Base-by-base conservation (phyloP, 805 yeast genomes). In the Yamadazyma ubonensis region DNA sequence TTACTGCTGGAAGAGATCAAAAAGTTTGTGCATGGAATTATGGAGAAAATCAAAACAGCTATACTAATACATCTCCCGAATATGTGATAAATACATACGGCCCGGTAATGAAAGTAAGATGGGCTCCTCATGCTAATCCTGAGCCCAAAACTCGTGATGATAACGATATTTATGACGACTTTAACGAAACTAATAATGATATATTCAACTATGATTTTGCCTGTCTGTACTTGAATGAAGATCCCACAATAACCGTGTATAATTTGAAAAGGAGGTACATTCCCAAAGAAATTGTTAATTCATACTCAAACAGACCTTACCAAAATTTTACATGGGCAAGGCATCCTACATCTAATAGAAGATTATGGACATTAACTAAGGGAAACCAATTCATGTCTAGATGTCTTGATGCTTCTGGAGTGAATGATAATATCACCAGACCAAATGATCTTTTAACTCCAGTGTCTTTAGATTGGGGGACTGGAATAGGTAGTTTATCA, bases 1-100 rank as follows among this genome's bases (percentile, higher is more conserved):
- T 83, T 4, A 86, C 96, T 15, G 97, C 97, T 11, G 99, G 99
- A 6, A 73, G 97, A 52, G 99, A 93, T 61, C 83, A 84, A 38
- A 82, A 81, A 49, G 70, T 85, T 25, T 87, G 85, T 45, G 79
- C 85, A 3, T 87, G 95, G 91, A 83, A 66, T 41, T 69, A 63
- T 45, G 57, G 65, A 2, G 71, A 65, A 11, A 28, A 49, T 5
- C 26, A 51, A 3, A 26, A 31, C 14, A 39, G 33, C 16, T 39
- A 41, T 29, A 26, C 35, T 6, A 43, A 27, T 18, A 48, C 49
- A 19, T 37, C 62, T 3, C 96, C 97, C 0, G 91, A 86, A 23
- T 75, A 76, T 48, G 81, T 81, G 10, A 74, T 91, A 10, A 73
- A 76, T 48, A 79, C 95, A 0, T 81, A 93, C 6, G 83, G 83